A percentile compares a stretch with the other conserved stretches of the same genome.
Evolutionary conservation across 2,329 filamentous ascomycete species (phyloP).

Genomic region (Fusarium neocosmosporiellum): DNA sequence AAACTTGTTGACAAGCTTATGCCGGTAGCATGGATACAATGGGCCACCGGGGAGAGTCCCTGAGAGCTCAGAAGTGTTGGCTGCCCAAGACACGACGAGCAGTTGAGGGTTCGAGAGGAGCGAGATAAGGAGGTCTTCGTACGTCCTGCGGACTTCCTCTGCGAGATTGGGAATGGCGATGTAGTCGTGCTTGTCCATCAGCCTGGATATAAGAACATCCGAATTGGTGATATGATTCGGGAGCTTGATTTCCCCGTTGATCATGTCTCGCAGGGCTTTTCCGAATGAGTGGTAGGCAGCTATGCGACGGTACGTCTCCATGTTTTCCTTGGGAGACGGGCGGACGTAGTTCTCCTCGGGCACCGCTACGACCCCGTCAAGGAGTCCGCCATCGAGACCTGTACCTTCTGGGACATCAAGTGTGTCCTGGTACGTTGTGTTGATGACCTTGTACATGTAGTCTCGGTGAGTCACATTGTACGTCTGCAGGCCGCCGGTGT

Average conservation of each 20-base stretch:
- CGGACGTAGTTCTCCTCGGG: slow-evolving; percentile 31
- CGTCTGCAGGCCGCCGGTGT: slow-evolving; percentile 24
- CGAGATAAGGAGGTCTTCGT: slow-evolving; percentile 35
- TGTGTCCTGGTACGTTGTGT: slow-evolving; percentile 19
- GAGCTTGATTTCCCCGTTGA: slow-evolving; percentile 22
- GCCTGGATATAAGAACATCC: slow-evolving; percentile 18
- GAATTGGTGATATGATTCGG: slow-evolving; percentile 16
- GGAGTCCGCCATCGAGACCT: too few relatives aligned
- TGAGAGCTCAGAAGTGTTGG: slow-evolving; percentile 19
- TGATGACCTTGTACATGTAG: slow-evolving; percentile 32
- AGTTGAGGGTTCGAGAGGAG: slow-evolving; percentile 35
- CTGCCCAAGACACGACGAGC: slow-evolving; percentile 33
- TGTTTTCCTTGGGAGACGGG: background rate
- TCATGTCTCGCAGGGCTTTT: slow-evolving; percentile 9
- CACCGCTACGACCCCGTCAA: slow-evolving; percentile 15
- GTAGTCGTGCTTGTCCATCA: slow-evolving; percentile 28
- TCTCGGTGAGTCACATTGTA: slow-evolving; percentile 21
- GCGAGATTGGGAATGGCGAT: slow-evolving; percentile 21
- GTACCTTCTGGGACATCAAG: background rate
- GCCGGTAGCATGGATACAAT: slow-evolving; percentile 20
- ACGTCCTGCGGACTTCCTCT: slow-evolving; percentile 7
- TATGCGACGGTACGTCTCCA: slow-evolving; percentile 13
- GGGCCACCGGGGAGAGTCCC: slow-evolving; percentile 18
- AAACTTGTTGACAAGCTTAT: slow-evolving; percentile 23
- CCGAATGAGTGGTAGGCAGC: slow-evolving; percentile 34